Base-by-base conservation (phyloP, 2,329 filamentous ascomycete species). In the Xylaria arbuscula region DNA sequence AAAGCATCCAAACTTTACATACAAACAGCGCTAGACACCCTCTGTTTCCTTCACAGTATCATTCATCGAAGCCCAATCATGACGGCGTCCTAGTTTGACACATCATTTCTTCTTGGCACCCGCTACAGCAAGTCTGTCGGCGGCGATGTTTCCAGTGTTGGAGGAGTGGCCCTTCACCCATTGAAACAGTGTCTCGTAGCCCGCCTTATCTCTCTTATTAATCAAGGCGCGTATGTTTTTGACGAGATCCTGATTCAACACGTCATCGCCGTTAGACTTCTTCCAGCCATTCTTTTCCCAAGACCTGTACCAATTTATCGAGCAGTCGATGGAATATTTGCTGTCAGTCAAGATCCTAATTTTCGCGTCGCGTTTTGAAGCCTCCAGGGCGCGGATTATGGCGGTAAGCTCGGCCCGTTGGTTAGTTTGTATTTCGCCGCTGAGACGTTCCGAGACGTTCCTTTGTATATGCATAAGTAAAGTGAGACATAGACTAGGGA, bases 351-450 rank as follows among this genome's bases (percentile, higher is more conserved):
- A 87, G 72, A 99, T 97, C 65, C 90, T 86, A 13, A 97, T 87
- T 68, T 89, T 84, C 66, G 92, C 86, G 66, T 90, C 85, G 17
- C 87, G 81, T 0, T 92, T 90, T 1, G 90, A 89, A 54, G 91
- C 87, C 76, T 98, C 89, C 24, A 98, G 85, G 0, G 94, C 94
- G 66, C 94, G 91, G 36, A 93, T 84, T 70, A 98, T 91, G 8
- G 94, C 96, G 28, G 92, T 94, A 67, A 99, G 84, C 82, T 99
- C 96, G n/a, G 95, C 96, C 2, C 96, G 92, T 79, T 98, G 93
- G 78, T 99, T 99, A 0, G 96, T 98, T 81, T 98, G 96, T 10
- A 86, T 84, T 17, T 86, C 83, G 59, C 93, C 93, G 60, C 85
- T 81, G 11, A 98, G 87, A 3, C 90, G 89, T 80, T 97, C 94